Evolutionary conservation across 1,139 yeast genomes (phyloP), one percentile per base, ranked within the genome.

Genomic region (Saccharomycopsis hybrid): DNA sequence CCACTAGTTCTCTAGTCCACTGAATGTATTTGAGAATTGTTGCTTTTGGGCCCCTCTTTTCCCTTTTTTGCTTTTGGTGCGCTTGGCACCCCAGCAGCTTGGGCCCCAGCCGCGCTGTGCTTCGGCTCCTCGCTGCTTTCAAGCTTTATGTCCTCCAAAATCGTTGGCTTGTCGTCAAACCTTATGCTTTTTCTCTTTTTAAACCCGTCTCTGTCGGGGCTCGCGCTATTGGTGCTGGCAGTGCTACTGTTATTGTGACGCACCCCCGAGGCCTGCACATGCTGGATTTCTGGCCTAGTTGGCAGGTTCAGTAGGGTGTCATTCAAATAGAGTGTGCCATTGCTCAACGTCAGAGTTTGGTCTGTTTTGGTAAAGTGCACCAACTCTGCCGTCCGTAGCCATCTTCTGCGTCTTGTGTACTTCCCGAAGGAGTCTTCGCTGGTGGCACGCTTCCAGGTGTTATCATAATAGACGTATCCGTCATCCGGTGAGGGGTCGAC

Each of bases 381-480:
- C 59, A 90, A 74, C 65, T 89, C 96, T 0, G 97, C 98, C 0
- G 95, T 87, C 58, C 97, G 77, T 30, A 90, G 78, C 98, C 98
- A 92, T 63, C 97, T 75, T 68, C 98, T 78, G 63, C 96, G 78
- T 65, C 98, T 77, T 5, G 98, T 92, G 62, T 88, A 92, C 66
- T 88, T 89, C 36, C 94, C 81, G 65, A 82, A 90, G 2, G 94
- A 75, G 63, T 90, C 96, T 54, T 87, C 96, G 0, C 95, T 80
- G 1, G 90, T 70, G 18, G 97, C 96, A 58, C 80, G 82, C 59
- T 86, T 87, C 98, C 98, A 92, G 4, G 95, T 83, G 63, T 89
- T 92, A 65, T 92, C 97, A 60, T 78, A 86, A 65, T 81, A 92
- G 48, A 92, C 78, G 68, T 76, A 92, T 0, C 96, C 98, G 54